These are phyloP conservation scores for Syzygium oleosum DNA, from an alignment of 345 rosid genomes.

Conservation along the genomic window DNA sequence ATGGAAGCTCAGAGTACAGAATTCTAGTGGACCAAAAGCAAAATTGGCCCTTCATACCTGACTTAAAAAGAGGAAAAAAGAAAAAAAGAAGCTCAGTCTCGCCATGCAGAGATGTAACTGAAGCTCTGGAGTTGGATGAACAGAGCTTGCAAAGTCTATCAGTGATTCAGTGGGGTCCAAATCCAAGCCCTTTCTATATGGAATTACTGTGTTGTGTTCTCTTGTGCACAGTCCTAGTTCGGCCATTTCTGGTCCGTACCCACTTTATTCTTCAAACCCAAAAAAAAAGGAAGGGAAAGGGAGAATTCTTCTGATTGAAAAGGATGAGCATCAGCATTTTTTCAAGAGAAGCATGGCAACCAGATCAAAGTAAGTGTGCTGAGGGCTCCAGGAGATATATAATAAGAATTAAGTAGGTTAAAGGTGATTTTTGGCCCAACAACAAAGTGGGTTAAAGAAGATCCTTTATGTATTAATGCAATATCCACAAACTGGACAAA, in stretches of 20 bases:
- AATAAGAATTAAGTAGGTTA: not conserved
- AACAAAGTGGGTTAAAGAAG: not conserved
- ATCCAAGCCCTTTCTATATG: not conserved
- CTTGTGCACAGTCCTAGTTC: not conserved
- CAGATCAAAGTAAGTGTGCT: not conserved
- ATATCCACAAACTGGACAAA: not conserved
- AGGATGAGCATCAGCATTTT: not conserved
- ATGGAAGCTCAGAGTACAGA: not conserved
- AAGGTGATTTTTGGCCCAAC: not conserved
- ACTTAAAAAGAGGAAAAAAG: not conserved
- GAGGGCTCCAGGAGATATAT: not conserved
- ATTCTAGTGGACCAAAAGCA: not conserved
- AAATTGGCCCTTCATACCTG: not conserved
- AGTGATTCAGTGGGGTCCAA: not conserved
- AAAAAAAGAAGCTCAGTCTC: not conserved
- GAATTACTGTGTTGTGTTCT: not conserved
- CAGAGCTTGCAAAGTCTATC: not conserved
- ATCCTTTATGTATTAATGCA: not conserved
- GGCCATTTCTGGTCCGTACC: not conserved
- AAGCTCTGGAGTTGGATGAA: not conserved
- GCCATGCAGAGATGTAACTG: not conserved
- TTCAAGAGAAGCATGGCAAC: not conserved
- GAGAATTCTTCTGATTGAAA: not conserved
- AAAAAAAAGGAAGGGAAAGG: not conserved
- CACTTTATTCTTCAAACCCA: not conserved